Evolutionary conservation across 2,329 filamentous ascomycete species (phyloP), one percentile per base, ranked within the genome.

Genomic region (Cladophialophora chaetospira): DNA sequence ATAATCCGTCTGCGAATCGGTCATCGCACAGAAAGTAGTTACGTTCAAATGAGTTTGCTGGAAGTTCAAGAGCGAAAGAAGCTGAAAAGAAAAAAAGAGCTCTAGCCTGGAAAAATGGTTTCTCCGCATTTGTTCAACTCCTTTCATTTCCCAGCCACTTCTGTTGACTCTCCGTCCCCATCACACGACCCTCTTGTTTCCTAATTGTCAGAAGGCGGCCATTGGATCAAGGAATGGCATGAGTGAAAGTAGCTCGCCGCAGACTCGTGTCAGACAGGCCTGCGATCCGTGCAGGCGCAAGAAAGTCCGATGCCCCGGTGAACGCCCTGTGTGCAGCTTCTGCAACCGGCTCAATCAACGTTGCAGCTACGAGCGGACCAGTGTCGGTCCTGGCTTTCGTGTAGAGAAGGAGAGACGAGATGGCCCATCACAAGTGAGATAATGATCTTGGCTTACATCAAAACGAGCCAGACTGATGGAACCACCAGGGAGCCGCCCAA

Each of bases 241-340:
- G 58, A 62, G 40, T 45, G 53, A 58, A 19, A 46, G 9, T 17
- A 53, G 26, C 9, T 31, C 47, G n/a, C 15, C 38, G 10, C 35
- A 47, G 31, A 15, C 53, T 40, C 67, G 73, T 45, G 71, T 73
- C 4, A 68, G 71, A 40, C 72, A 74, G 60, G 73, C 73, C 10
- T 75, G 73, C 63, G 73, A 75, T 61, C 72, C 73, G 38, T 75
- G 73, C 68, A 71, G 78, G 55, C 73, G 78, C 38, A 81, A 81
- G 66, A 81, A 81, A 65, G 75, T 77, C 26, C 74, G 74, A 67
- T 81, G 79, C 58, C 77, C 77, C 1, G 79, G 79, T 6, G 78
- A 81, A 62, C 73, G 76, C 54, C 79, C 79, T 0, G 63, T 71
- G 0, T 81, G 79, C 63, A 79, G 78, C 1, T 72, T 77, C 49